These are phyloP conservation scores for Larix kaempferi DNA, from an alignment of 75 land plant species.

Conservation along the genomic window DNA sequence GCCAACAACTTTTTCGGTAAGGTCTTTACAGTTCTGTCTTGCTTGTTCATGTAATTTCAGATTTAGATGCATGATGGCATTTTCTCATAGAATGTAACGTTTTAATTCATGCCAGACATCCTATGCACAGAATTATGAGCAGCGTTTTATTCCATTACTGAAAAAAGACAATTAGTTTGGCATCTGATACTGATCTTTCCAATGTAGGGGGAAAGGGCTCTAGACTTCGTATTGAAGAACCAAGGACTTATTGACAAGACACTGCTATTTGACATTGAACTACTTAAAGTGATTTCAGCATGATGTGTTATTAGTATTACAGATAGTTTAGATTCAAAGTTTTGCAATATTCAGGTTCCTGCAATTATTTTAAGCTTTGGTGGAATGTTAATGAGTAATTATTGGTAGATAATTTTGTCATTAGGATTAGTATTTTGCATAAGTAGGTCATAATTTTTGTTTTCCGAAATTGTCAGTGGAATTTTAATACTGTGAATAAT, in stretches of 20 bases:
- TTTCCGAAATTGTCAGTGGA: too few relatives aligned
- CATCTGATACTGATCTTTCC: background rate
- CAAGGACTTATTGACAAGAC: conserved; percentile 97
- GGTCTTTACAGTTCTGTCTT: background rate
- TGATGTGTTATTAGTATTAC: conserved; percentile 16
- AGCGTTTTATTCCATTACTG: background rate
- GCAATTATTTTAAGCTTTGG: too few relatives aligned
- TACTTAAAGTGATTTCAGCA: conserved; percentile 61
- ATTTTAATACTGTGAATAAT: too few relatives aligned
- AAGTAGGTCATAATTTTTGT: too few relatives aligned
- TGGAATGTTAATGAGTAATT: too few relatives aligned
- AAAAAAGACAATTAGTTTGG: background rate
- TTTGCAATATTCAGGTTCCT: too few relatives aligned
- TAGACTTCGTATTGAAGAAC: conserved; percentile 93
- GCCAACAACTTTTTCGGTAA: conserved; percentile 95
- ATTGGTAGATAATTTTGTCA: too few relatives aligned
- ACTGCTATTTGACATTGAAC: conserved; percentile 91
- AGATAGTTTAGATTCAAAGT: too few relatives aligned
- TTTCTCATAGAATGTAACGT: background rate
- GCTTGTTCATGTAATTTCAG: background rate
- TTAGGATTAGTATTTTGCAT: too few relatives aligned
- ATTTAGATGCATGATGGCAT: background rate
- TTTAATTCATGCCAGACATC: background rate
- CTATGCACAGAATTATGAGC: background rate
- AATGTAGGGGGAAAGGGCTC: conserved; percentile 87